Base-by-base conservation (phyloP, 2,329 filamentous ascomycete species). In the Coniella lustricola region DNA sequence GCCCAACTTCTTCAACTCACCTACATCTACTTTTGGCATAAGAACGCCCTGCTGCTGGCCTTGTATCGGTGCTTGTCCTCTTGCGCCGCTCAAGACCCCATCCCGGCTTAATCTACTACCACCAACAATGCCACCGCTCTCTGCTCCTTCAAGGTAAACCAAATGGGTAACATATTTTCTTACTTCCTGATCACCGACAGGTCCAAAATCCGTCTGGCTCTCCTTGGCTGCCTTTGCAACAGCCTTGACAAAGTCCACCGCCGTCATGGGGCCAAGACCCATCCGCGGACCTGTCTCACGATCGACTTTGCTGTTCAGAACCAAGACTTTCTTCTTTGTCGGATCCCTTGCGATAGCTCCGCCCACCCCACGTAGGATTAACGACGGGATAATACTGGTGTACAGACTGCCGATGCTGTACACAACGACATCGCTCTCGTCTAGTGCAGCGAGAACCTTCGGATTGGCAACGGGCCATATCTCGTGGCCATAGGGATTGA, bases 401-500 rank as follows among this genome's bases (percentile, higher is more conserved):
- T 94, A 97, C 0, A 97, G 72, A 1, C 85, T 90, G n/a, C 93
- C 93, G 51, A 97, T 94, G 64, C 86, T 90, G 68, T 95, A 97
- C 39, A 97, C 79, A 8, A 96, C 74, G 1, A 81, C 83, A 48
- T 81, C 76, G 0, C 86, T 77, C 2, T 70, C 68, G 14, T 71
- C 69, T 1, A 97, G 64, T 0, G 88, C 81, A 7, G 81, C 76
- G 0, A 95, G 59, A 0, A 91, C 88, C 44, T 88, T 82, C 0
- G 89, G 83, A 59, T 95, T 97, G 2, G 89, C 86, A 0, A 83
- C 77, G 0, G 90, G 87, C 16, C 84, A 81, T 56, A 97, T 96
- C 66, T 96, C 90, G 62, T 96, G 89, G n/a, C 91, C 91, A 64
- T 96, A 97, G 0, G 91, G 91, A 61, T 96, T 97, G 69, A 97